These are phyloP conservation scores for Kuraishia piskuri DNA, from an alignment of 805 yeast species.

Conservation along the genomic window DNA sequence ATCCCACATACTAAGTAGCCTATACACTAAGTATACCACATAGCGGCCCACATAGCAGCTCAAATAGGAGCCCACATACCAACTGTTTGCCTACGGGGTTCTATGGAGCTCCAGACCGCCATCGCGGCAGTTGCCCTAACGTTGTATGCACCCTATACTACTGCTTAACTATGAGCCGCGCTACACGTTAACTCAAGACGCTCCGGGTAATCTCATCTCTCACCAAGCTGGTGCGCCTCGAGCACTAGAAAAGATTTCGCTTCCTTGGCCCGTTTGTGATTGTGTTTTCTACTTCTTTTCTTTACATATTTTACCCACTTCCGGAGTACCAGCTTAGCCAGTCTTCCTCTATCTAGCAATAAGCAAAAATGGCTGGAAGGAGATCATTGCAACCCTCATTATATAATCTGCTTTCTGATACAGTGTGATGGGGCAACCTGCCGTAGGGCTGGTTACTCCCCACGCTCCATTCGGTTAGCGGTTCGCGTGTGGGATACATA, in stretches of 20 bases:
- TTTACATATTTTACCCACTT: slow-evolving; percentile 23
- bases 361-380: slow-evolving; percentile 34
- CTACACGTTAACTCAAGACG: no score
- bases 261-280: neutral
- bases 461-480: slow-evolving; percentile 2
- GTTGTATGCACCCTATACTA: no score
- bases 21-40: no score
- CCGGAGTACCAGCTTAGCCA: slow-evolving; percentile 32
- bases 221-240: neutral
- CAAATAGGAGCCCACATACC: no score
- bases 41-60: no score
- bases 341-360: slow-evolving; percentile 19
- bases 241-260: neutral
- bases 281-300: slow-evolving; percentile 1
- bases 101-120: no score
- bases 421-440: slow-evolving; percentile 2
- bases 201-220: neutral
- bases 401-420: slow-evolving; percentile 22
- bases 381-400: slow-evolving; percentile 21
- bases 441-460: neutral
- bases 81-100: no score
- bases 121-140: no score
- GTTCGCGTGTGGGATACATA: slow-evolving; percentile 10
- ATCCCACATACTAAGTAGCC: no score
- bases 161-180: no score